Conservation (phyloP, 306 rosid genomes). For the Alnus glutinosa region DNA sequence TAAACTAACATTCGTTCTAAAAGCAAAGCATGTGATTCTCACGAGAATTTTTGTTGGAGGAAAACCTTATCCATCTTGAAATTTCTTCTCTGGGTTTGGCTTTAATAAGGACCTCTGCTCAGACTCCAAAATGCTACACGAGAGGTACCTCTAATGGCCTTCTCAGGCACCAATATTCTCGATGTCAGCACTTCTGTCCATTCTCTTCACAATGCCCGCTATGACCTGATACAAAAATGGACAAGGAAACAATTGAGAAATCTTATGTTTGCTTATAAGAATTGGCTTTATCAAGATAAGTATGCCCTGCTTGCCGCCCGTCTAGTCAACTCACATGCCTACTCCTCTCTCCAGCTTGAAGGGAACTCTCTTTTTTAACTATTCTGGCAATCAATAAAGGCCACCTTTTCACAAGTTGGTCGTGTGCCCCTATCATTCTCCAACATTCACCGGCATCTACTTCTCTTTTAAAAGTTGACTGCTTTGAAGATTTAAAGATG, state of each 20-base stretch:
- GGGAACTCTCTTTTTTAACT: no score
- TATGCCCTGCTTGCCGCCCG: background rate
- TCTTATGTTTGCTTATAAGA: background rate
- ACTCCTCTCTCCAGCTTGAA: no score
- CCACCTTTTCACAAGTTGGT: no score
- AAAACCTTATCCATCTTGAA: background rate
- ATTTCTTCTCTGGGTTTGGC: background rate
- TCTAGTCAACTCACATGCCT: no score
- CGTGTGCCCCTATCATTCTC: no score
- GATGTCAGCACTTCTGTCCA: conserved; percentile 71
- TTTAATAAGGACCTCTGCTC: background rate
- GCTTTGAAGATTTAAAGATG: no score
- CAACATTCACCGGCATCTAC: no score
- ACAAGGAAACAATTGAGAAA: conserved; percentile 9
- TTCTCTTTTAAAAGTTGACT: no score
- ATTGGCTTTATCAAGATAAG: background rate
- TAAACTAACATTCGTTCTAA: background rate
- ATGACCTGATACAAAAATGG: conserved; percentile 59
- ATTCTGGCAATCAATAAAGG: no score
- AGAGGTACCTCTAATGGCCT: conserved; percentile 11
- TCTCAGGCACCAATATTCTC: conserved; percentile 76
- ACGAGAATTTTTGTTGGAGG: no score
- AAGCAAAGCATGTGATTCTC: no score
- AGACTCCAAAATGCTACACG: background rate
- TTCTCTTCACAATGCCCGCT: conserved; percentile 90